Percentiles rank a stretch among this genome's conserved stretches.
Conservation (phyloP, 768 basidiomycete species). For the Mycena indigotica region DNA sequence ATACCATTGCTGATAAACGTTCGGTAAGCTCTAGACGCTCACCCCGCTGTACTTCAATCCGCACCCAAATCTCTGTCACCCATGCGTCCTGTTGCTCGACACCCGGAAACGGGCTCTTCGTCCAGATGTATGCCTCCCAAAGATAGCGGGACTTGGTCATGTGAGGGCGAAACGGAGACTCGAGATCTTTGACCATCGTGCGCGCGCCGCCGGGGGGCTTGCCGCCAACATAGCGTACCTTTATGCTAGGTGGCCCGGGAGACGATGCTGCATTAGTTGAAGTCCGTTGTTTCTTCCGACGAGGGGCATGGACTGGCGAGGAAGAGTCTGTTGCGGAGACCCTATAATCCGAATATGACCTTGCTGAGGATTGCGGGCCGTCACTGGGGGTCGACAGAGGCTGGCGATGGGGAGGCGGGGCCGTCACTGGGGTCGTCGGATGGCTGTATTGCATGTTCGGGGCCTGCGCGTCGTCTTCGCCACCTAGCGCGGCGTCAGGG, state of each 20-base stretch:
- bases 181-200: constrained; percentile 5
- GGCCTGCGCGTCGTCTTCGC: no score
- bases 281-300: background rate
- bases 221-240: constrained; percentile 5
- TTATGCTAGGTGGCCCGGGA: background rate
- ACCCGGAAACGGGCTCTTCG: background rate
- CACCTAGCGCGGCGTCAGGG: no score
- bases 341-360: background rate
- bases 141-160: background rate
- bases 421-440: no score
- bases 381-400: no score
- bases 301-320: background rate
- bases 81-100: constrained; percentile 1
- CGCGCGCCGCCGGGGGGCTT: constrained; percentile 5
- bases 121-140: constrained; percentile 9
- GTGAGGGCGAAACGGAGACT: background rate
- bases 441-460: no score
- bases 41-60: background rate
- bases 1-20: constrained; percentile 10
- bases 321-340: background rate
- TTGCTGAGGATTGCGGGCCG: background rate
- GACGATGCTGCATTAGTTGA: background rate
- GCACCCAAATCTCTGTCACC: constrained; percentile 14
- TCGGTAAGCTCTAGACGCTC: constrained; percentile 7
- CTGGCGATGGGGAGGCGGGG: no score